These are phyloP conservation scores for Acacia acuminata DNA, from an alignment of 306 rosid species.

Conservation along the genomic window DNA sequence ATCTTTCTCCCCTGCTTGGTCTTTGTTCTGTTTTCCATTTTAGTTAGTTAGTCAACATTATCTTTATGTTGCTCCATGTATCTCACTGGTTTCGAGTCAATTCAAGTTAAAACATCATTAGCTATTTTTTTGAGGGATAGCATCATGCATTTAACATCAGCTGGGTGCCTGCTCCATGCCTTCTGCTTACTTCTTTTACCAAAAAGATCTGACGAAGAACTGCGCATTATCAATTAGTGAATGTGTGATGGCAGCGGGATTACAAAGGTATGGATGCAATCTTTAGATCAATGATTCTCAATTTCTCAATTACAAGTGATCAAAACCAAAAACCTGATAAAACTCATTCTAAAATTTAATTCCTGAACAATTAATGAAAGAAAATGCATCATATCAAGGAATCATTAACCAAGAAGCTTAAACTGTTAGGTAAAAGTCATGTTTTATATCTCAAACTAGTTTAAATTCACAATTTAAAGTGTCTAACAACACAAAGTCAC, in stretches of 20 bases:
- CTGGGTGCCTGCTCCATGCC: background rate
- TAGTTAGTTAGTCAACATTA: background rate
- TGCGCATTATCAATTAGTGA: background rate
- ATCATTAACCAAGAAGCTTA: background rate
- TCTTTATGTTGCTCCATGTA: background rate
- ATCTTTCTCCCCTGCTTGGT: background rate
- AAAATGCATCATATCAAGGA: background rate
- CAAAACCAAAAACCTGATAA: background rate
- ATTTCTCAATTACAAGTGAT: background rate
- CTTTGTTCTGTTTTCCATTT: background rate
- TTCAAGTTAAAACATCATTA: background rate
- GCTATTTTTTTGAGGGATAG: background rate
- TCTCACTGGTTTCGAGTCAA: background rate
- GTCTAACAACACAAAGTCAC: background rate
- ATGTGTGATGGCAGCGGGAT: background rate
- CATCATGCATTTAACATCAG: background rate
- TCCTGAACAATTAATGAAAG: background rate
- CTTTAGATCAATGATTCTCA: background rate
- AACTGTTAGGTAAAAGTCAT: background rate
- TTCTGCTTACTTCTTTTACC: background rate
- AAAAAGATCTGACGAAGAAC: background rate
- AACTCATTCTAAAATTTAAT: background rate
- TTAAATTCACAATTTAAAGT: constrained; percentile 2
- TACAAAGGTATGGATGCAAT: background rate
- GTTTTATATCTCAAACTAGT: constrained; percentile 22